phyloP scores from a whole-genome alignment of 1,284 basidiomycete genomes.

The Naganishia cerealis region DNA sequence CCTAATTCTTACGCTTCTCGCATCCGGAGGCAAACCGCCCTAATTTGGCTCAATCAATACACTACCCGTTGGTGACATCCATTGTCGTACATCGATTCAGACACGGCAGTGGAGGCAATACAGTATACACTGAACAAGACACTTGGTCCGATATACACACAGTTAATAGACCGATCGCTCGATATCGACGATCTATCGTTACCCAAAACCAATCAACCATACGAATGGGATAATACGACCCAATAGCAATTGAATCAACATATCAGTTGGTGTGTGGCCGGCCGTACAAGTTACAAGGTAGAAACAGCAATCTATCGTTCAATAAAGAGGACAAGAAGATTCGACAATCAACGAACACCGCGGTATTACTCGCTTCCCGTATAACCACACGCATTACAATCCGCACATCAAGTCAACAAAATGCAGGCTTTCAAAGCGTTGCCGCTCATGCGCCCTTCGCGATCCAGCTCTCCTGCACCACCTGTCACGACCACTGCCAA shows the following conservation, averaged over 20 bases:
- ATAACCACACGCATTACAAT: neutral
- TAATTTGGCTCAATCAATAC: constrained; percentile 24
- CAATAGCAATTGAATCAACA: constrained; percentile 17
- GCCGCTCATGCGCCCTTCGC: constrained; percentile 53
- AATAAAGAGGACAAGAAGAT: neutral
- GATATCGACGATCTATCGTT: constrained; percentile 6
- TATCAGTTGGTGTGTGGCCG: neutral
- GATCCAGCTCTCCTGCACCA: constrained; percentile 50
- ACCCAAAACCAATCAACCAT: constrained; percentile 14
- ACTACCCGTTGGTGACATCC: neutral
- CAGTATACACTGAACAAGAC: neutral
- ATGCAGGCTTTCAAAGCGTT: constrained; percentile 54
- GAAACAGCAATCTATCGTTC: neutral
- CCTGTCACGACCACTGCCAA: constrained; percentile 31
- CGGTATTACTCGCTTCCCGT: neutral
- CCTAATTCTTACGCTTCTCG: constrained; percentile 29
- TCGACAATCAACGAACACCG: neutral
- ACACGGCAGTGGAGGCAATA: constrained; percentile 1
- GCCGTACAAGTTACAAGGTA: neutral
- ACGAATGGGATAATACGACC: constrained; percentile 41
- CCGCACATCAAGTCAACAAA: constrained; percentile 29
- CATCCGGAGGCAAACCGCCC: constrained; percentile 33
- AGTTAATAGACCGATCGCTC: constrained; percentile 8
- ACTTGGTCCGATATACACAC: neutral
- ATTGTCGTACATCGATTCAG: neutral